A percentile compares a stretch with the other conserved stretches of the same genome.
Conservation (phyloP, 495 filamentous ascomycete species). For the Podospora comata region DNA sequence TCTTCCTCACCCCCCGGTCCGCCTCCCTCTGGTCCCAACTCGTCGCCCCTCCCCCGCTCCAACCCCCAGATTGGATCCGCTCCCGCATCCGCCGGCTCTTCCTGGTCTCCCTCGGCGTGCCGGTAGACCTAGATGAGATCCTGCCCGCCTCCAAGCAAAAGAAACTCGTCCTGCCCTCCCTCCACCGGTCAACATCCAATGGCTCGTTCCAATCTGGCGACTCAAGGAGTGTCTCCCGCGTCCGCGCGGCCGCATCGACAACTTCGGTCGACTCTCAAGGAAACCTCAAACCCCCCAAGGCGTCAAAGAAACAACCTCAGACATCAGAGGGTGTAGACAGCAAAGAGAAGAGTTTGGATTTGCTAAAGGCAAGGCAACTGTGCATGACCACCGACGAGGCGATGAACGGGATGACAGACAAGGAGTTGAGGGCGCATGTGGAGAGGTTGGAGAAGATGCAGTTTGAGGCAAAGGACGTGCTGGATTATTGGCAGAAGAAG, state of each 20-base stretch:
- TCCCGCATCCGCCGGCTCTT: constrained; percentile 94
- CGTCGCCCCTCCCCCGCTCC: constrained; percentile 86
- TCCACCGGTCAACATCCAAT: constrained; percentile 57
- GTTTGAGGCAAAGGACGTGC: constrained; percentile 64
- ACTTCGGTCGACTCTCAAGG: constrained; percentile 56
- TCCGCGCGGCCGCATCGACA: constrained; percentile 55
- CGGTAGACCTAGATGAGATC: constrained; percentile 95
- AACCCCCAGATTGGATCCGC: constrained; percentile 96
- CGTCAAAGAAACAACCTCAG: neutral
- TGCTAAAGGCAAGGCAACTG: constrained; percentile 71
- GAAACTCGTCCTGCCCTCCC: constrained; percentile 88
- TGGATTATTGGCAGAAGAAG: constrained; percentile 85
- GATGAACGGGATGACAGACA: constrained; percentile 67
- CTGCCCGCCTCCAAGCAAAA: constrained; percentile 95
- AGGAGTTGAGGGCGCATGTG: constrained; percentile 74
- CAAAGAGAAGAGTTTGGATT: constrained; percentile 71
- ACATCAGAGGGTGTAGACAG: neutral
- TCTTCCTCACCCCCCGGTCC: constrained; percentile 68
- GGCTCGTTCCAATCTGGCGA: constrained; percentile 47
- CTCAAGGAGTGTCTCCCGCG: constrained; percentile 48
- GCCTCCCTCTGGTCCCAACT: constrained; percentile 95
- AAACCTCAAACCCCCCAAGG: constrained; percentile 30
- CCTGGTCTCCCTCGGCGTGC: constrained; percentile 91
- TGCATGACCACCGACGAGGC: constrained; percentile 83
- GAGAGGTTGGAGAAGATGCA: constrained; percentile 64